phyloP scores from a whole-genome alignment of 2,329 filamentous ascomycete genomes.

The Sporothrix schenckii region DNA sequence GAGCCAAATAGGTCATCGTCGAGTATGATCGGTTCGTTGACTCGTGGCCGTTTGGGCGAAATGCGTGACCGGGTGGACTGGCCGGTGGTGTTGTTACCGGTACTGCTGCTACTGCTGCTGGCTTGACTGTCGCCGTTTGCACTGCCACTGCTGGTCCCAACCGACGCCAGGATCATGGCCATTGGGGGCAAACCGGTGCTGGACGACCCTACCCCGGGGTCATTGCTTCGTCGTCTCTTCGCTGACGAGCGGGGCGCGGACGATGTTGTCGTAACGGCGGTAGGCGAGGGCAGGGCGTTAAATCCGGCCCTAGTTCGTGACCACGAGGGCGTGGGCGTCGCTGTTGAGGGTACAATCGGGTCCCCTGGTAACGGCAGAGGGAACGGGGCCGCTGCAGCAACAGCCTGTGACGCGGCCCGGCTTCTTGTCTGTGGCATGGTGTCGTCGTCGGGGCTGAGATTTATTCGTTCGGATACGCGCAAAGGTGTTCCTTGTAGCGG shows the following conservation, averaged over 20 bases:
- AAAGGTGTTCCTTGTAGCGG: neutral
- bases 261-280: neutral
- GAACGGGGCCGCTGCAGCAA: neutral
- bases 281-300: neutral
- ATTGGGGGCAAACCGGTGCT: neutral
- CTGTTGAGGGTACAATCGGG: neutral
- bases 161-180: neutral
- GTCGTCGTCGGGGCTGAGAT: neutral
- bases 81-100: slow-evolving; percentile 11
- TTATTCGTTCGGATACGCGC: neutral
- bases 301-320: neutral
- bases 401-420: neutral
- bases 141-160: slow-evolving; percentile 13
- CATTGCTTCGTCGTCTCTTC: slow-evolving; percentile 26
- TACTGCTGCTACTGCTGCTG: slow-evolving; percentile 17
- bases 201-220: neutral
- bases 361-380: slow-evolving; percentile 1
- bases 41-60: slow-evolving; percentile 26
- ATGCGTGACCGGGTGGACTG: slow-evolving; percentile 11
- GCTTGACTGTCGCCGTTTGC: slow-evolving; percentile 7
- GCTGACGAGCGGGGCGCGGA: slow-evolving; percentile 4
- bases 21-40: slow-evolving; percentile 1
- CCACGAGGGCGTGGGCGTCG: neutral
- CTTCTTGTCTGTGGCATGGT: slow-evolving; percentile 32
- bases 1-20: slow-evolving; percentile 31